A percentile compares a stretch with the other conserved stretches of the same genome.
Conservation (phyloP, 2,329 filamentous ascomycete genomes). For the Colletotrichum karsti region DNA sequence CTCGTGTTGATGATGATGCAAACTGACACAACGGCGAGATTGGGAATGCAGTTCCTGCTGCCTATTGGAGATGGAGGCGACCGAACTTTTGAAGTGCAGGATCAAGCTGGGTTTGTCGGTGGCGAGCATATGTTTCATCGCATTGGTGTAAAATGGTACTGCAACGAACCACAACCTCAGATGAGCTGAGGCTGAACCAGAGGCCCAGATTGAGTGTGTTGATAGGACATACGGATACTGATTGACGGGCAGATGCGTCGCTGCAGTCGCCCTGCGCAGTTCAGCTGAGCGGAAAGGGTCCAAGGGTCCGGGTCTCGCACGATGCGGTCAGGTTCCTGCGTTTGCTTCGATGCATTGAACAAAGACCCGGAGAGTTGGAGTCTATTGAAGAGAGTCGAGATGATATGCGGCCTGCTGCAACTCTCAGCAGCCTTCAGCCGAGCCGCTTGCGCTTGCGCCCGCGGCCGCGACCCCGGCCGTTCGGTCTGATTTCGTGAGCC, state of each 20-base stretch:
- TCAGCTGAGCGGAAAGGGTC: constrained; percentile 6
- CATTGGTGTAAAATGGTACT: background rate
- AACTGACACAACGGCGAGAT: background rate
- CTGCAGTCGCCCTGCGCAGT: background rate
- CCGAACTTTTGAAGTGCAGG: background rate
- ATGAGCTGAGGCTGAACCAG: constrained; percentile 18
- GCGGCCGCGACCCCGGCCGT: background rate
- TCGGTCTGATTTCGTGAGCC: background rate
- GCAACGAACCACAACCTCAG: background rate
- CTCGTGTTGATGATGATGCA: background rate
- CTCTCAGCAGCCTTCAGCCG: background rate
- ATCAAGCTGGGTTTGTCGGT: background rate
- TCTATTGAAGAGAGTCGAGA: background rate
- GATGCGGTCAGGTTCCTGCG: background rate
- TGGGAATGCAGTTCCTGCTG: too few species aligned
- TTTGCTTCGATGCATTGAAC: background rate
- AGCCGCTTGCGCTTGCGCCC: background rate
- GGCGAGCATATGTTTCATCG: background rate
- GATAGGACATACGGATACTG: too few species aligned
- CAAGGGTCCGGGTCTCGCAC: background rate
- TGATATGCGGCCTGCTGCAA: background rate
- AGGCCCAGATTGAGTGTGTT: background rate
- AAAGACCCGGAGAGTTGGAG: background rate
- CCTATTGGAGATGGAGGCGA: too few species aligned
- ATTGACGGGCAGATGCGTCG: background rate